Conservation (phyloP, 2,329 filamentous ascomycete genomes). For the Pseudogymnoascus sp. region DNA sequence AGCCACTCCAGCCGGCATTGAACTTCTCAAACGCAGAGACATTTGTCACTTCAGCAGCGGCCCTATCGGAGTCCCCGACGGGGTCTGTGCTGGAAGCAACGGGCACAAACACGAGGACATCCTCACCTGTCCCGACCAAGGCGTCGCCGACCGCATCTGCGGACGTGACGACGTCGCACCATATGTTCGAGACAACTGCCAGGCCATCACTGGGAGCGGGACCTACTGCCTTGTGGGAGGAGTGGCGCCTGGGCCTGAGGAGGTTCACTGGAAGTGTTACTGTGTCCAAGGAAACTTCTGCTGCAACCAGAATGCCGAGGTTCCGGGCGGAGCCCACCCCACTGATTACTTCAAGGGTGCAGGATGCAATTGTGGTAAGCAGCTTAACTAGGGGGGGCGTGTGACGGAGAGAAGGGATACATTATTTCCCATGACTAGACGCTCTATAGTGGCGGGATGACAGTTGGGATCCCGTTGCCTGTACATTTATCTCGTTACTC, state of each 20-base stretch:
- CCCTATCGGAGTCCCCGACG: not conserved
- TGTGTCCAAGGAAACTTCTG: conserved; percentile 3
- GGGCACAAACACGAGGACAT: not conserved
- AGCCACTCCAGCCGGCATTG: no score
- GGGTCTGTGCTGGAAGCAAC: not conserved
- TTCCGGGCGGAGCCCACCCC: not conserved
- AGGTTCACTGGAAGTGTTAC: not conserved
- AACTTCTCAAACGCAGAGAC: not conserved
- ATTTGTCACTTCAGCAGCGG: not conserved
- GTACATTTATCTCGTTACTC: not conserved
- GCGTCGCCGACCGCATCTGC: conserved; percentile 2
- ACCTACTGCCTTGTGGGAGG: not conserved
- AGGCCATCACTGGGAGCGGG: not conserved
- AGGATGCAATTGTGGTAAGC: not conserved
- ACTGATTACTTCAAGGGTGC: not conserved
- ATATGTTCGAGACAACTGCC: not conserved
- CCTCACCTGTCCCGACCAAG: not conserved
- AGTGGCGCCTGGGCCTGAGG: not conserved
- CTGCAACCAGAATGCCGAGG: not conserved
- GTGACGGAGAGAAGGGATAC: not conserved
- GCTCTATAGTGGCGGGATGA: not conserved
- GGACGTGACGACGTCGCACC: not conserved
- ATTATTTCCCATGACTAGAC: not conserved
- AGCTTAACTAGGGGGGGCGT: not conserved
- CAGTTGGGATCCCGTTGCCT: not conserved